Evolutionary conservation across 371 early-diverging fungal genomes (phyloP).

Genomic region (Lichtheimia ornata): DNA sequence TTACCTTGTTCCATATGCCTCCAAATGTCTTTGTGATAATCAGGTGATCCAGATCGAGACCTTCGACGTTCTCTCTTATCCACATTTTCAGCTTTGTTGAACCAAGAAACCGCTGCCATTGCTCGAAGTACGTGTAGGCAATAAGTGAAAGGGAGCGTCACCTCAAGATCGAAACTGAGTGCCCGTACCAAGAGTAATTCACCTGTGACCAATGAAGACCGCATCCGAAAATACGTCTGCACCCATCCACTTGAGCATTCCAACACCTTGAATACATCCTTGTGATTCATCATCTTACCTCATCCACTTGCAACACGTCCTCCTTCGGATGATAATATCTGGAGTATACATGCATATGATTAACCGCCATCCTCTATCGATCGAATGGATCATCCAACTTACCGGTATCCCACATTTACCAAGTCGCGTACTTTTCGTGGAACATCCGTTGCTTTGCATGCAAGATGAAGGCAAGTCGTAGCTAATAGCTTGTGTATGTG

Average conservation of each 20-base stretch:
- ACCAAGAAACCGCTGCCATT: slow-evolving; percentile 39
- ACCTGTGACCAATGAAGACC: slow-evolving; percentile 44
- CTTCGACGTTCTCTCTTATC: slow-evolving; percentile 1
- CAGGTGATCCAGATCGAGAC: slow-evolving; percentile 6
- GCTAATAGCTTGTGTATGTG: slow-evolving; percentile 34
- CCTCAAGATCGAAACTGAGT: slow-evolving; percentile 48
- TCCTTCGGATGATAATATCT: slow-evolving; percentile 48
- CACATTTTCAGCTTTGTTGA: slow-evolving; percentile 17
- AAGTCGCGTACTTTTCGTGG: slow-evolving; percentile 61
- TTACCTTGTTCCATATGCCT: slow-evolving; percentile 34
- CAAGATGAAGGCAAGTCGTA: slow-evolving; percentile 55
- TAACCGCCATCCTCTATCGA: background rate
- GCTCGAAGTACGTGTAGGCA: slow-evolving; percentile 45
- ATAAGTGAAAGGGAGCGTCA: slow-evolving; percentile 49
- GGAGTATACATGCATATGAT: background rate
- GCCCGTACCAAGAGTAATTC: slow-evolving; percentile 49
- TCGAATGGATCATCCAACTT: background rate
- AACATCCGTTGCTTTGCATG: slow-evolving; percentile 58
- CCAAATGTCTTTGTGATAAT: slow-evolving; percentile 38
- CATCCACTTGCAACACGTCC: slow-evolving; percentile 37
- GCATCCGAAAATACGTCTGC: slow-evolving; percentile 46
- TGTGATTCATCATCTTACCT: slow-evolving; percentile 19
- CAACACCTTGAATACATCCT: background rate
- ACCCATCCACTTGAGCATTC: background rate
- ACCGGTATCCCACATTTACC: slow-evolving; percentile 58